A percentile compares a stretch with the other conserved stretches of the same genome.
These are phyloP conservation scores for Chaetothyriales sp. DNA, from an alignment of 2,329 filamentous ascomycete species.

Conservation along the genomic window DNA sequence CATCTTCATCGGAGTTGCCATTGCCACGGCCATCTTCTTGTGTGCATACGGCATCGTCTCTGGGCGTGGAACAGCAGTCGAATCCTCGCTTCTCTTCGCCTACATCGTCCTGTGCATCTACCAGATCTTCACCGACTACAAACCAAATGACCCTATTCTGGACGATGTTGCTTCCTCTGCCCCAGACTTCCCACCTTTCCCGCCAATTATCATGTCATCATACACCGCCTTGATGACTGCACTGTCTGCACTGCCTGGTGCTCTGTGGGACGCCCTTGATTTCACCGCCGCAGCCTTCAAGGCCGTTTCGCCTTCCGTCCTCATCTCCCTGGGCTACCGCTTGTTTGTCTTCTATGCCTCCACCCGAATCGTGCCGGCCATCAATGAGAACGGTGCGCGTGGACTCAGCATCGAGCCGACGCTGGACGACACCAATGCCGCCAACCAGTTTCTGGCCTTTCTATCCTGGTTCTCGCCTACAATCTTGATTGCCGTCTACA, in stretches of 20 bases:
- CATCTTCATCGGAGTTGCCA: constrained; percentile 77
- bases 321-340: constrained; percentile 87
- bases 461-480: constrained; percentile 90
- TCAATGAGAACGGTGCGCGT: constrained; percentile 71
- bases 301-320: constrained; percentile 87
- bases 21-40: constrained; percentile 84
- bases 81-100: constrained; percentile 88
- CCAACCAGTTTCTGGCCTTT: constrained; percentile 65
- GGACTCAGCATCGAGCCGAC: constrained; percentile 73
- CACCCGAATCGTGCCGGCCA: constrained; percentile 86
- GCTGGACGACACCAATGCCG: constrained; percentile 72
- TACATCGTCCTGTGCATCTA: constrained; percentile 98
- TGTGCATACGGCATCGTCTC: constrained; percentile 90
- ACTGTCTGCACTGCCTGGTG: constrained; percentile 67
- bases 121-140: constrained; percentile 97
- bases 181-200: constrained; percentile 88
- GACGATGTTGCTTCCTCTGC: constrained; percentile 34
- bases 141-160: constrained; percentile 54
- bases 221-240: constrained; percentile 84
- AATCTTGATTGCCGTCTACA: constrained; percentile 91
- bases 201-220: constrained; percentile 95
- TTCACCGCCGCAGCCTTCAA: constrained; percentile 86
- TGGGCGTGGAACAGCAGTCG: constrained; percentile 84
- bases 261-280: constrained; percentile 68
- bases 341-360: constrained; percentile 92